Conservation (phyloP, 2,329 filamentous ascomycete species). For the Fusarium mexicanum region DNA sequence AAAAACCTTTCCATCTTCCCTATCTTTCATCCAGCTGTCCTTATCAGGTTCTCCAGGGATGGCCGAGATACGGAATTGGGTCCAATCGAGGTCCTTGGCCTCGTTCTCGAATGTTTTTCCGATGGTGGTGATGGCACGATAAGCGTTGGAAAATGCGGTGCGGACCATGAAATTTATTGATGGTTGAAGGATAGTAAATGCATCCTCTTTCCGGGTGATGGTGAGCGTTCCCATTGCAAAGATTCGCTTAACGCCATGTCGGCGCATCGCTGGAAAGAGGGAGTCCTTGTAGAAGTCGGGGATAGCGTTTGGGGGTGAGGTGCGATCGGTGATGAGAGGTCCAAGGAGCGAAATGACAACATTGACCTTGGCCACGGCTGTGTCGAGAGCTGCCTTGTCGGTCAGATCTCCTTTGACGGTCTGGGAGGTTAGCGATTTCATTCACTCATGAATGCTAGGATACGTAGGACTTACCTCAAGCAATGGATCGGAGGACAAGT, state of each 20-base stretch:
- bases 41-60: constrained; percentile 43
- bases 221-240: constrained; percentile 49
- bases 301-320: background rate
- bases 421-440: background rate
- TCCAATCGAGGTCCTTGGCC: constrained; percentile 43
- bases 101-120: constrained; percentile 23
- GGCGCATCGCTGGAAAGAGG: constrained; percentile 17
- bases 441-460: accelerated
- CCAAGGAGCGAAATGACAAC: constrained; percentile 25
- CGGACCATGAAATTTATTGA: constrained; percentile 17
- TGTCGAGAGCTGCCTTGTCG: background rate
- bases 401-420: background rate
- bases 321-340: background rate
- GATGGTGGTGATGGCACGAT: background rate
- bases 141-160: constrained; percentile 19
- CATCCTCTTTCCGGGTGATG: constrained; percentile 39
- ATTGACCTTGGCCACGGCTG: constrained; percentile 1
- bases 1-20: constrained; percentile 37
- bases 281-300: constrained; percentile 3
- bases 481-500: background rate
- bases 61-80: constrained; percentile 38
- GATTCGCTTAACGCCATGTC: constrained; percentile 39
- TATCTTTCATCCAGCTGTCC: constrained; percentile 42
- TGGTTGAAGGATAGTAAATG: constrained; percentile 22
- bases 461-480: constrained; percentile 1